These are phyloP conservation scores for Russula dissimulans DNA, from an alignment of 768 basidiomycete genomes.

Conservation along the genomic window DNA sequence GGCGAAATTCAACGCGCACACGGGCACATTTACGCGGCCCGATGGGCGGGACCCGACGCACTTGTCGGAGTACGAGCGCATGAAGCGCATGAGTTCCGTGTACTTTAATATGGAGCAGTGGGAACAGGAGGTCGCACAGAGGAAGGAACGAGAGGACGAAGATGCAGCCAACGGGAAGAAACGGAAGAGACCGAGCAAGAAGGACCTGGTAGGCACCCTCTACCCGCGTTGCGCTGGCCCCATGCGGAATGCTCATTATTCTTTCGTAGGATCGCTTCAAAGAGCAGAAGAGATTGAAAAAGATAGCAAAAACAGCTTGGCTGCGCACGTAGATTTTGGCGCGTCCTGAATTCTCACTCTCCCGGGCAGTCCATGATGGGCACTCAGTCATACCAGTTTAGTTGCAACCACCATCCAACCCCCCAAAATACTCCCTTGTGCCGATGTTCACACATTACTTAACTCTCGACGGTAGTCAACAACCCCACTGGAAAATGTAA, in stretches of 20 bases:
- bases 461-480: background rate
- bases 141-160: slow-evolving; percentile 32
- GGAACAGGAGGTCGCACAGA: slow-evolving; percentile 58
- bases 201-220: slow-evolving; percentile 56
- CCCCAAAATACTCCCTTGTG: background rate
- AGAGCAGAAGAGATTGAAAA: slow-evolving; percentile 73
- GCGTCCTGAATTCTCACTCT: background rate
- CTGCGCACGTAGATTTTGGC: slow-evolving; percentile 45
- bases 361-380: background rate
- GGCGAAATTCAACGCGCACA: slow-evolving; percentile 76
- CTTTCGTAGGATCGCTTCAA: slow-evolving; percentile 66
- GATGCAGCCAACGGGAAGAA: slow-evolving; percentile 57
- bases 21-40: slow-evolving; percentile 59
- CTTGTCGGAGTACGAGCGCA: slow-evolving; percentile 72
- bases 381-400: slow-evolving; percentile 8
- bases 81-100: slow-evolving; percentile 78
- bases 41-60: slow-evolving; percentile 68
- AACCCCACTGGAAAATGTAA: background rate
- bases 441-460: background rate
- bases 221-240: background rate
- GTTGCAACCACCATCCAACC: background rate
- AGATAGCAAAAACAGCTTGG: slow-evolving; percentile 86
- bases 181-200: slow-evolving; percentile 71
- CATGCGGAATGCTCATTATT: slow-evolving; percentile 11
- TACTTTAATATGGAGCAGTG: slow-evolving; percentile 81